These are phyloP conservation scores for Thalassiosira hispida DNA, from an alignment of 352 stramenopile species.

Conservation along the genomic window DNA sequence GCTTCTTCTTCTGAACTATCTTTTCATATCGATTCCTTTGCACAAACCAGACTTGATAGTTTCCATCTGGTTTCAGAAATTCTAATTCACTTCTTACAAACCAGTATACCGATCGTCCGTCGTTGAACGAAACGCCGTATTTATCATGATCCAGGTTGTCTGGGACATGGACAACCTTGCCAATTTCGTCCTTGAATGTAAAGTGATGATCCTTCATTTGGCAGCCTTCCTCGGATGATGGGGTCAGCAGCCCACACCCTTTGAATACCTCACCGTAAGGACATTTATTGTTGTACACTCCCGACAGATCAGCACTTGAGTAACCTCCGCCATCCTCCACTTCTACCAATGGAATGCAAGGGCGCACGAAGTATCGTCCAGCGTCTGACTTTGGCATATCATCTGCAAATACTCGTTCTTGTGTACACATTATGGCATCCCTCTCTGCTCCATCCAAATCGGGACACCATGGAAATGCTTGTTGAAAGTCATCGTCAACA, in stretches of 20 bases:
- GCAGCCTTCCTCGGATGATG: constrained; percentile 22
- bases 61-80: constrained; percentile 63
- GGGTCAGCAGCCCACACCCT: constrained; percentile 26
- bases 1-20: constrained; percentile 76
- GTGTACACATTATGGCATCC: constrained; percentile 51
- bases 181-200: constrained; percentile 65
- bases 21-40: constrained; percentile 74
- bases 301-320: constrained; percentile 55
- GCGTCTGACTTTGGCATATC: constrained; percentile 18
- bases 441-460: constrained; percentile 27
- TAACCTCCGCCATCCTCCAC: constrained; percentile 26
- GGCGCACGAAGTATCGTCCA: constrained; percentile 33
- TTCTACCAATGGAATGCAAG: constrained; percentile 32
- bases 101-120: constrained; percentile 69
- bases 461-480: constrained; percentile 47
- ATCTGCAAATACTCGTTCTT: constrained; percentile 42
- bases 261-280: constrained; percentile 34
- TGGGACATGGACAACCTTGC: constrained; percentile 61
- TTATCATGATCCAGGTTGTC: constrained; percentile 40
- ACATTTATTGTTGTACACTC: constrained; percentile 37
- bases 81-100: constrained; percentile 66
- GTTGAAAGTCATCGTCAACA: constrained; percentile 29
- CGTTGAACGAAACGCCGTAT: constrained; percentile 76
- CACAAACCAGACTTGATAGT: constrained; percentile 80
- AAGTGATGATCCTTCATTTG: constrained; percentile 47